These are phyloP conservation scores for Tolypocladium guangdongense DNA, from an alignment of 2,329 filamentous ascomycete genomes.

Conservation along the genomic window DNA sequence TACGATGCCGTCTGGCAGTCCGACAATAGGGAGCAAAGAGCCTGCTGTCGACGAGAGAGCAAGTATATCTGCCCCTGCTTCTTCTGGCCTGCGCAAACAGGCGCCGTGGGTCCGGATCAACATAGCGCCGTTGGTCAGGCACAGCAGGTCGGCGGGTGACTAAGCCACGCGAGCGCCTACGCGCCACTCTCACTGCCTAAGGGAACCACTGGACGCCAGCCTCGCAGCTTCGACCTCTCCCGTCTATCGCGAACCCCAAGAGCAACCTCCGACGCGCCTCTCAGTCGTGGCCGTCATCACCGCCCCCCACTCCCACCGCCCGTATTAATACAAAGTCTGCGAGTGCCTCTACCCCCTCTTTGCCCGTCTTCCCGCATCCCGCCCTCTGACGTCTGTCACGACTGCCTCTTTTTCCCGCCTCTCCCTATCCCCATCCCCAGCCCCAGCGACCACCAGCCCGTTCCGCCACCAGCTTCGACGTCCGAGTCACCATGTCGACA, in stretches of 20 bases:
- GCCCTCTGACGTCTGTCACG: background rate
- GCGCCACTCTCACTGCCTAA: conserved; percentile 13
- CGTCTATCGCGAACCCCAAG: background rate
- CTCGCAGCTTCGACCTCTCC: background rate
- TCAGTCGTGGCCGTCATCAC: background rate
- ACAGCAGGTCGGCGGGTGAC: background rate
- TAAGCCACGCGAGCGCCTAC: conserved; percentile 4
- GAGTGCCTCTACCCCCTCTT: background rate
- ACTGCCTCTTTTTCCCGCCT: background rate
- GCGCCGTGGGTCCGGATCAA: background rate
- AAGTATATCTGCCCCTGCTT: background rate
- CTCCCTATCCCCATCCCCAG: background rate
- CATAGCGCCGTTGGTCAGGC: background rate
- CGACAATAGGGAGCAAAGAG: background rate
- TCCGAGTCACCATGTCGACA: conserved; percentile 57
- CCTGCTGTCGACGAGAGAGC: background rate
- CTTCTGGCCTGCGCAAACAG: background rate
- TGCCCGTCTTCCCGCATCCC: background rate
- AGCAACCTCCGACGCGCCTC: background rate
- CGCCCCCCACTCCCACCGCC: background rate
- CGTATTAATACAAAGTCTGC: background rate
- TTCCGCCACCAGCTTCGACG: background rate
- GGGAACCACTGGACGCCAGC: background rate
- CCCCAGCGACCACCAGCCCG: background rate
- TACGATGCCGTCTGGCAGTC: background rate